Evolutionary conservation across 805 yeast genomes (phyloP).

Genomic region (Dipodascus geniculatus): DNA sequence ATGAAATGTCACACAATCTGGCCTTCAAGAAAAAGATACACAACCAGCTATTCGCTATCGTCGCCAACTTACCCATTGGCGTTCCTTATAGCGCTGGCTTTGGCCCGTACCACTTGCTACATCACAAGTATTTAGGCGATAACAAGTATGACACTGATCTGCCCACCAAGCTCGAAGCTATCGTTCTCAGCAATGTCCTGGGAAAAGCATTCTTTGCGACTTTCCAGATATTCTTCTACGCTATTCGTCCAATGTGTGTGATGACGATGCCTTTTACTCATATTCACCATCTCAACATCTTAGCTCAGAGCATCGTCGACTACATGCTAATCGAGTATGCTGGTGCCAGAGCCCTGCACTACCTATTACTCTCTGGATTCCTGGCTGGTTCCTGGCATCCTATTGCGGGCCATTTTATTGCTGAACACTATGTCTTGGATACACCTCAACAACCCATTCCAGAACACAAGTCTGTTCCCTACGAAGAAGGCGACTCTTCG

Average conservation of each 20-base stretch:
- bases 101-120: constrained; percentile 84
- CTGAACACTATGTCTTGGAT: constrained; percentile 78
- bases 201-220: constrained; percentile 89
- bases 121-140: constrained; percentile 84
- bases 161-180: constrained; percentile 70
- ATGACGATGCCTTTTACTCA: constrained; percentile 64
- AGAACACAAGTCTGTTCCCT: constrained; percentile 16
- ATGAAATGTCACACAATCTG: constrained; percentile 76
- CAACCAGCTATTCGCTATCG: constrained; percentile 65
- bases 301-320: constrained; percentile 49
- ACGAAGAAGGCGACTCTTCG: constrained; percentile 11
- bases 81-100: constrained; percentile 81
- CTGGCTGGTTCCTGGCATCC: constrained; percentile 90
- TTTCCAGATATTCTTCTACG: constrained; percentile 80
- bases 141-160: constrained; percentile 73
- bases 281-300: constrained; percentile 59
- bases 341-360: constrained; percentile 53
- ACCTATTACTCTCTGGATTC: constrained; percentile 66
- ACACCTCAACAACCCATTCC: constrained; percentile 25
- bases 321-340: constrained; percentile 41
- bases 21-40: constrained; percentile 69
- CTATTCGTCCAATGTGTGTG: constrained; percentile 78
- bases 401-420: constrained; percentile 88
- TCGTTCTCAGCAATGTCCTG: constrained; percentile 57
- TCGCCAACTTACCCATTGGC: constrained; percentile 78